A percentile compares a stretch with the other conserved stretches of the same genome.
These are phyloP conservation scores for Arthrobotrys megalospora DNA, from an alignment of 2,329 filamentous ascomycete species.

Conservation along the genomic window DNA sequence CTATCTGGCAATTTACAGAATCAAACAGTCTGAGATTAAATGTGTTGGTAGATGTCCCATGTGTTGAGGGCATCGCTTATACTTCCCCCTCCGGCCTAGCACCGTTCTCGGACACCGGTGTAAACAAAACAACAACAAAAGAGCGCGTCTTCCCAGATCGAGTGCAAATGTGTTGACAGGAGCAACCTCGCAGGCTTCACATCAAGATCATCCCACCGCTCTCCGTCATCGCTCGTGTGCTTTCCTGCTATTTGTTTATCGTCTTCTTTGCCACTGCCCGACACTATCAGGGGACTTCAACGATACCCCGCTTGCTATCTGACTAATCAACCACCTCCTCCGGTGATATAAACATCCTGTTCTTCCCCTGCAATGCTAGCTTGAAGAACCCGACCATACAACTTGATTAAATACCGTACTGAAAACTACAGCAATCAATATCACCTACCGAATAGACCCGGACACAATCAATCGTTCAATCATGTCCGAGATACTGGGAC, in stretches of 20 bases:
- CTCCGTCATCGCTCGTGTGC: slow-evolving; percentile 40
- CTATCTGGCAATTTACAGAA: background rate
- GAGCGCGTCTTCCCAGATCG: slow-evolving; percentile 41
- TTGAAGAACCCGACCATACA: background rate
- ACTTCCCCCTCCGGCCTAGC: slow-evolving; percentile 26
- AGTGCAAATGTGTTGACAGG: slow-evolving; percentile 56
- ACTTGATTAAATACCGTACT: background rate
- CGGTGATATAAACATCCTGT: slow-evolving; percentile 26
- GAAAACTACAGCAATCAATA: slow-evolving; percentile 11
- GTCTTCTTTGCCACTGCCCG: slow-evolving; percentile 23
- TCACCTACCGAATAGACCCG: background rate
- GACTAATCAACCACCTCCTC: slow-evolving; percentile 6
- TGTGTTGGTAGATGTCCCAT: slow-evolving; percentile 8
- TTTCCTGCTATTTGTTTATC: slow-evolving; percentile 8
- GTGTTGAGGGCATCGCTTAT: slow-evolving; percentile 28
- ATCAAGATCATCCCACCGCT: slow-evolving; percentile 53
- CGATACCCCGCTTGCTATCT: slow-evolving; percentile 14
- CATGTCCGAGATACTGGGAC: slow-evolving; percentile 29
- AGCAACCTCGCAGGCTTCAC: slow-evolving; percentile 48
- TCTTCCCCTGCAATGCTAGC: slow-evolving; percentile 30
- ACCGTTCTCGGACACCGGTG: slow-evolving; percentile 25
- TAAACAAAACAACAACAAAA: slow-evolving; percentile 62
- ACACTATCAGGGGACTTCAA: slow-evolving; percentile 19
- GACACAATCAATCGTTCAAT: slow-evolving; percentile 14
- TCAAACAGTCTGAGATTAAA: slow-evolving; percentile 9